Evolutionary conservation across 371 early-diverging fungal species (phyloP).

Genomic region (Mucor velutinosus): DNA sequence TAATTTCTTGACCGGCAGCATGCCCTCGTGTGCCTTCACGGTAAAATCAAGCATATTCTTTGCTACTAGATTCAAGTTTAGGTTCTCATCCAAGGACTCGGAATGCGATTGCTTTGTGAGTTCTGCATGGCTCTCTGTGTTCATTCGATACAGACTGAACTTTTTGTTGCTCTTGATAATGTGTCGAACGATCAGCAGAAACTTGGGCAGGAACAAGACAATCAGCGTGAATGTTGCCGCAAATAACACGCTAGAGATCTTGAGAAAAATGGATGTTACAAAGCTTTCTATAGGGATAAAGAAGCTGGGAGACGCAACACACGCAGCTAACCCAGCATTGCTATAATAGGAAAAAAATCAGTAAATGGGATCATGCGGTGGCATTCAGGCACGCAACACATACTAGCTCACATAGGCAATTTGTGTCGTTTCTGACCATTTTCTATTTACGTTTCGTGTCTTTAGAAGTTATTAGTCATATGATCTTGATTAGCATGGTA

Average conservation of each 20-base stretch:
- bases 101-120: slow-evolving; percentile 6
- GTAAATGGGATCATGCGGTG: background rate
- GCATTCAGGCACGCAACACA: slow-evolving; percentile 9
- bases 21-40: slow-evolving; percentile 42
- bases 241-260: slow-evolving; percentile 33
- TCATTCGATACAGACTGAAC: slow-evolving; percentile 21
- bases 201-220: slow-evolving; percentile 37
- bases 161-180: slow-evolving; percentile 21
- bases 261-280: slow-evolving; percentile 28
- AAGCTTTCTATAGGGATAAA: slow-evolving; percentile 32
- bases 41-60: slow-evolving; percentile 37
- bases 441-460: slow-evolving; percentile 41
- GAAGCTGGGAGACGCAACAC: slow-evolving; percentile 34
- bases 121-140: slow-evolving; percentile 11
- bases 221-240: slow-evolving; percentile 37
- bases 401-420: slow-evolving; percentile 53
- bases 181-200: slow-evolving; percentile 26
- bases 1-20: slow-evolving; percentile 43
- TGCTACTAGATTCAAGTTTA: slow-evolving; percentile 23
- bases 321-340: slow-evolving; percentile 32
- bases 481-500: background rate
- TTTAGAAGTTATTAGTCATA: background rate
- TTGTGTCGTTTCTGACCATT: slow-evolving; percentile 51
- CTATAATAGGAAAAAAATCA: slow-evolving; percentile 20
- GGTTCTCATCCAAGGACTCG: slow-evolving; percentile 10